A percentile compares a stretch with the other conserved stretches of the same genome.
phyloP scores from a whole-genome alignment of 1,284 basidiomycete genomes.

The Ganoderma lingzhi region DNA sequence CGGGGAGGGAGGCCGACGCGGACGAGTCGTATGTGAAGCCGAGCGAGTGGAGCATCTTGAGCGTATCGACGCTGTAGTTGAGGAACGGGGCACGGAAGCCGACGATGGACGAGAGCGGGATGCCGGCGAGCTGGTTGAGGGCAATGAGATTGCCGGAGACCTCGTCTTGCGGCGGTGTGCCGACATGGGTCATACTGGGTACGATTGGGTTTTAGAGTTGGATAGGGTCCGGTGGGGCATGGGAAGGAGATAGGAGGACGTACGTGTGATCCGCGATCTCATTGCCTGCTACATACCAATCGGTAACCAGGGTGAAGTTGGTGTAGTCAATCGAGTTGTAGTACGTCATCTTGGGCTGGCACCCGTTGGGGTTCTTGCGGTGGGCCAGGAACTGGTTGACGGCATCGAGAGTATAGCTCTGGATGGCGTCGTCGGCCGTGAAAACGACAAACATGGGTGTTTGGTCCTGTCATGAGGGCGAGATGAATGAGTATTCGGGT shows the following conservation, averaged over 20 bases:
- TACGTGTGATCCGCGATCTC: slow-evolving; percentile 90
- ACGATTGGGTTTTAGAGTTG: slow-evolving; percentile 15
- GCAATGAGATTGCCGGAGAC: slow-evolving; percentile 85
- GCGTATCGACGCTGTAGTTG: slow-evolving; percentile 70
- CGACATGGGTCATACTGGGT: slow-evolving; percentile 83
- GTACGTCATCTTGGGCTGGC: slow-evolving; percentile 78
- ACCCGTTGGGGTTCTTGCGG: slow-evolving; percentile 87
- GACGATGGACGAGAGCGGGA: slow-evolving; percentile 71
- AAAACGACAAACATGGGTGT: slow-evolving; percentile 78
- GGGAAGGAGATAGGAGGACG: slow-evolving; percentile 37
- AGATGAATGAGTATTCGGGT: neutral
- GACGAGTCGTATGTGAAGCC: slow-evolving; percentile 82
- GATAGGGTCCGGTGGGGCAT: neutral
- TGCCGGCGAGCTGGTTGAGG: slow-evolving; percentile 82
- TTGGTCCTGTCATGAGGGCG: slow-evolving; percentile 51
- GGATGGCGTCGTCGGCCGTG: slow-evolving; percentile 78
- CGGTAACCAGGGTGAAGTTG: slow-evolving; percentile 83
- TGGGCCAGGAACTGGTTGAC: slow-evolving; percentile 81
- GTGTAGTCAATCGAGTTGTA: slow-evolving; percentile 80
- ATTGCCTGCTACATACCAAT: slow-evolving; percentile 87
- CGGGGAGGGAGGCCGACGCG: slow-evolving; percentile 70
- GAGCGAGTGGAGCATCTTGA: slow-evolving; percentile 62
- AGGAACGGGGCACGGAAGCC: slow-evolving; percentile 87
- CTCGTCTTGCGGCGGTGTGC: slow-evolving; percentile 65
- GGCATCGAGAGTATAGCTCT: slow-evolving; percentile 76